Evolutionary conservation across 2,329 filamentous ascomycete species (phyloP), one percentile per base, ranked within the genome.

Genomic region (Penicillium freii): DNA sequence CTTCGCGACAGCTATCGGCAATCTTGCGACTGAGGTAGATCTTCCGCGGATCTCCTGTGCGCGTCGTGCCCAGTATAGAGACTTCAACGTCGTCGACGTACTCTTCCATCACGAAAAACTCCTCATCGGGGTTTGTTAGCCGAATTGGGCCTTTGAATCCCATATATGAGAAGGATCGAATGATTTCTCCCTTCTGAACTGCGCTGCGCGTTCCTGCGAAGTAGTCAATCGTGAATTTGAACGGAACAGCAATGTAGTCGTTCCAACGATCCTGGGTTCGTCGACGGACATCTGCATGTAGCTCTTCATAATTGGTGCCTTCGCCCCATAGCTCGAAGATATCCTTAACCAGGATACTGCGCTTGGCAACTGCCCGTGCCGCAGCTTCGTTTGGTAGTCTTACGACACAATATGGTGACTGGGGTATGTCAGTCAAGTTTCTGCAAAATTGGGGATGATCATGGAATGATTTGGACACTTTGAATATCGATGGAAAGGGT

Each of bases 241-340:
- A 97, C 0, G 91, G 87, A 25, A 77, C 76, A 0, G 78, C 71
- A 57, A 80, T 77, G 75, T 92, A 96, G 10, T 77, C 66, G 0
- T 78, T 66, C 92, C 92, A 96, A 57, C 86, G 78, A 53, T 85
- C 77, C 4, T 81, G 67, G 0, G 89, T 89, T 39, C 79, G 78
- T 8, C 70, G 69, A 60, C 80, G 82, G 56, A 96, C 81, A 54
- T 85, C 82, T 45, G 78, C 75, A 69, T 96, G 91, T 2, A 97
- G 81, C 44, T 82, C 78, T 3, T 85, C 77, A 67, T 95, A 87
- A 45, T 81, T 86, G 11, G 77, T 68, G 15, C 89, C 92, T 36
- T 80, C 78, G 19, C 89, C 93, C 93, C 94, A 97, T 61, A 97
- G 84, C 71, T 95, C 91, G 77, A 94, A 90, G 63, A 97, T 89